phyloP scores from a whole-genome alignment of 176 grass and related monocot genomes.

The Zea mays region DNA sequence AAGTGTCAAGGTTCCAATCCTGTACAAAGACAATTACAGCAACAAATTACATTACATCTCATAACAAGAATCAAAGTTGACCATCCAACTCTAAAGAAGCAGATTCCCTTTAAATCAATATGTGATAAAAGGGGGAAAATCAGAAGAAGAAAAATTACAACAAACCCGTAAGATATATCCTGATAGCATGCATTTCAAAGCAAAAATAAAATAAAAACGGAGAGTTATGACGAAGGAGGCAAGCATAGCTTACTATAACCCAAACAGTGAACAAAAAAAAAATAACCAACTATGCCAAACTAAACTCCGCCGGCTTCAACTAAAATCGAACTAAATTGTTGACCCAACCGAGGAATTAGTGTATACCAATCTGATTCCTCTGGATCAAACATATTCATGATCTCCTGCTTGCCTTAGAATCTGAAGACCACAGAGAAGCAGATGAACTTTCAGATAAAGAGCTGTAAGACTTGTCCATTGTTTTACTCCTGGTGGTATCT shows the following conservation, averaged over 20 bases:
- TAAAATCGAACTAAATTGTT: slow-evolving; percentile 27
- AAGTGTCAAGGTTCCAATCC: not conserved
- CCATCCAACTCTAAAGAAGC: not conserved
- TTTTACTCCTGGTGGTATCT: too few relatives aligned
- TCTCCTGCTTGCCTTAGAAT: too few relatives aligned
- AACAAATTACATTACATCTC: slow-evolving; percentile 12
- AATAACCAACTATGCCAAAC: not conserved
- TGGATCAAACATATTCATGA: too few relatives aligned
- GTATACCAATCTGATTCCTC: too few relatives aligned
- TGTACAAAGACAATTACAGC: slow-evolving; percentile 3
- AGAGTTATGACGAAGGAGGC: not conserved
- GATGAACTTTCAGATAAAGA: too few relatives aligned
- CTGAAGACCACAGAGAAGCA: too few relatives aligned
- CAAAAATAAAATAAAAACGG: slow-evolving; percentile 14
- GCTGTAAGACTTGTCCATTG: too few relatives aligned
- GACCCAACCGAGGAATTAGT: not conserved
- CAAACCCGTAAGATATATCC: not conserved
- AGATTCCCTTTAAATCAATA: not conserved
- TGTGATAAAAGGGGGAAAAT: not conserved
- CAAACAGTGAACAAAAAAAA: not conserved
- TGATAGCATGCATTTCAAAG: slow-evolving; percentile 2
- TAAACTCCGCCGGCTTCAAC: not conserved
- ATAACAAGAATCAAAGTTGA: slow-evolving; percentile 23
- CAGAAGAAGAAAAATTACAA: too few relatives aligned
- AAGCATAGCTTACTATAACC: not conserved